A percentile compares a stretch with the other conserved stretches of the same genome.
Evolutionary conservation across 352 stramenopile genomes (phyloP).

Genomic region (Phytophthora megakarya): DNA sequence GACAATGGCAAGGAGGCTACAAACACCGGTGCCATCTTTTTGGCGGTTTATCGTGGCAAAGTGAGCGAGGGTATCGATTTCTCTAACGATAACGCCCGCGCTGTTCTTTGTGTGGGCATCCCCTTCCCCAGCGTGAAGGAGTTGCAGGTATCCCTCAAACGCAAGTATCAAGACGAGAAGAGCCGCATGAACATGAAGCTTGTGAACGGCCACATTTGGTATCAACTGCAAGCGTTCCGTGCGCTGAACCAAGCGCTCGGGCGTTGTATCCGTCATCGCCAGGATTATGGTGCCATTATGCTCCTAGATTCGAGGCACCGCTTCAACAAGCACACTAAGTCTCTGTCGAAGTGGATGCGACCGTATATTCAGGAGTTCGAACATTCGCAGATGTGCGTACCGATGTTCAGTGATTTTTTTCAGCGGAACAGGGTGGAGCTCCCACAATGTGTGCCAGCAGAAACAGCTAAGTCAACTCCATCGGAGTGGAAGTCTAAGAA

Average conservation of each 20-base stretch:
- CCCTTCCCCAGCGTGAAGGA: constrained; percentile 98
- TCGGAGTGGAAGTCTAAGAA: constrained; percentile 20
- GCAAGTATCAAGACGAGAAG: constrained; percentile 84
- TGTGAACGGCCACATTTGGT: constrained; percentile 92
- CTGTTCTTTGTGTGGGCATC: constrained; percentile 98
- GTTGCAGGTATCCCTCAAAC: constrained; percentile 83
- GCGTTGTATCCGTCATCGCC: constrained; percentile 97
- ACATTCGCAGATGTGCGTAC: constrained; percentile 61
- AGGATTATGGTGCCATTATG: constrained; percentile 98
- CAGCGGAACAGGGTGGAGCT: constrained; percentile 59
- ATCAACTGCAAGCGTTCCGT: constrained; percentile 97
- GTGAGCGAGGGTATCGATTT: constrained; percentile 99
- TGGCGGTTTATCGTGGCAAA: constrained; percentile 98
- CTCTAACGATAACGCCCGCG: constrained; percentile 95
- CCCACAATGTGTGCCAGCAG: constrained; percentile 9
- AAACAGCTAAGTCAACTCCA: constrained; percentile 4
- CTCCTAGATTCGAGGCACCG: constrained; percentile 93
- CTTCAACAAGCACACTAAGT: constrained; percentile 60
- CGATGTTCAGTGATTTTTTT: constrained; percentile 71
- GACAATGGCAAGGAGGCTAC: not conserved
- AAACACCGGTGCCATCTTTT: constrained; percentile 92
- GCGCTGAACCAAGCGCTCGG: constrained; percentile 99
- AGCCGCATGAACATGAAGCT: constrained; percentile 60
- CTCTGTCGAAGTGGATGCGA: constrained; percentile 84
- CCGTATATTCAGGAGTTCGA: constrained; percentile 77